These are phyloP conservation scores for Aspergillus leporis DNA, from an alignment of 495 filamentous ascomycete genomes.

Conservation along the genomic window DNA sequence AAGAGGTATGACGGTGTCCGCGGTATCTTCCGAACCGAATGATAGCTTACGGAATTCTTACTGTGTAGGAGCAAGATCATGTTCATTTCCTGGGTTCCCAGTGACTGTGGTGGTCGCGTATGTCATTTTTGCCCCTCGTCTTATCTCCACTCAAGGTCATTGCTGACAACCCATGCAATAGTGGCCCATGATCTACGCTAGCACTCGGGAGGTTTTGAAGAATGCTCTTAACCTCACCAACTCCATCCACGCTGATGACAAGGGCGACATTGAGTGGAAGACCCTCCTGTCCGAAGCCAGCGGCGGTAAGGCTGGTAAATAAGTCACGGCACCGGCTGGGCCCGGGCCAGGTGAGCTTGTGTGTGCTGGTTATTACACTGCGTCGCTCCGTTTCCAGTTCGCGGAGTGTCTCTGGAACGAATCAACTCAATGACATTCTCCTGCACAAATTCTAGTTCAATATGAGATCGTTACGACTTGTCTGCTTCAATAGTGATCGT, in stretches of 20 bases:
- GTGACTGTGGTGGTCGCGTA: conserved; percentile 79
- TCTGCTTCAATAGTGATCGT: conserved; percentile 24
- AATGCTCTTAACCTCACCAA: conserved; percentile 74
- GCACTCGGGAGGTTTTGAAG: conserved; percentile 91
- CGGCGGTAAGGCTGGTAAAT: conserved; percentile 64
- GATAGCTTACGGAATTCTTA: conserved; percentile 5
- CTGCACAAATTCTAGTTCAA: conserved; percentile 42
- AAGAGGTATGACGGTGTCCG: conserved; percentile 58
- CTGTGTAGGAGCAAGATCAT: conserved; percentile 83
- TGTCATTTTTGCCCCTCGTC: conserved; percentile 31
- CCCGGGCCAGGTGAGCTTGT: conserved; percentile 36
- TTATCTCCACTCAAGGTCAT: background rate
- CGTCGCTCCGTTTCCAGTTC: conserved; percentile 18
- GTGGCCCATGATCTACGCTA: conserved; percentile 90
- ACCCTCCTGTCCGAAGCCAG: conserved; percentile 74
- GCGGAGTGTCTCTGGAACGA: conserved; percentile 30
- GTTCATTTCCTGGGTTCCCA: conserved; percentile 92
- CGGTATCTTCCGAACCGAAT: background rate
- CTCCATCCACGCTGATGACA: conserved; percentile 93
- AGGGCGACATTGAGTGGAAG: conserved; percentile 84
- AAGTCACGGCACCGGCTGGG: conserved; percentile 41
- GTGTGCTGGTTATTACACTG: conserved; percentile 21
- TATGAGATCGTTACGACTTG: conserved; percentile 47
- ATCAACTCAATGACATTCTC: conserved; percentile 33
- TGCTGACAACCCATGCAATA: conserved; percentile 29